Evolutionary conservation across 176 grass and related monocot genomes (phyloP), one percentile per base, ranked within the genome.

Genomic region (Echinochloa phyllopogon): DNA sequence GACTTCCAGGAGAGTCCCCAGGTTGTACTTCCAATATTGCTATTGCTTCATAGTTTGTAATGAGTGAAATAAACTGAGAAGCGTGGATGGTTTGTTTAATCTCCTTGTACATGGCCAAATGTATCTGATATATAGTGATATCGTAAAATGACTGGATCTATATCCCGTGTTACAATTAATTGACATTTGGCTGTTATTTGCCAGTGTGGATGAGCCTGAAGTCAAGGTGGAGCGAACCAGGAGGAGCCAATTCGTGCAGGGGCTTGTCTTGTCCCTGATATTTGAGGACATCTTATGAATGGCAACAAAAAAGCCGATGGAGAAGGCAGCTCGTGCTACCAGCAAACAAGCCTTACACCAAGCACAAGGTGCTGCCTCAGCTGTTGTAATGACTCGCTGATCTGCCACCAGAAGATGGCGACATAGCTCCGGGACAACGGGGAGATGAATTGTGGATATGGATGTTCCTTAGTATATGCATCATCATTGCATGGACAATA

Each of bases 201-300:
- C 45, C 52, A 85, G 75, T 65, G 76, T 70, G 38, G 84, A 89
- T 2, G 91, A 96, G 52, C 86, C 94, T 72, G 94, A 91, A 66
- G 94, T 81, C 20, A 90, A 91, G 70, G 91, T 88, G 82, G 94
- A 96, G 91, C 89, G 45, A 72, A 88, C 72, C 61, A 90, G 87
- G 74, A 91, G 86, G 84, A 96, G 94, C 81, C 77, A 91, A 29
- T 96, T 96, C 58, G 91, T 87, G 38, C 88, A 83, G 79, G 94
- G 91, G 33, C 81, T 96, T 8, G 47, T 96, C 12, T 70, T 94
- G 79, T 96, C 94, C 33, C 88, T 90, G 77, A 89, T 96, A 75
- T 93, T 96, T 65, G 84, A 94, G 21, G 91, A 91, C 25, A 80
- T 76, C 43, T 82, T 91, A 56, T 93, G 76, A 93, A 80, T 58